Percentiles rank a stretch among this genome's conserved stretches.
Evolutionary conservation across 257 asterid genomes (phyloP).

Genomic region (Penstemon eatonii): DNA sequence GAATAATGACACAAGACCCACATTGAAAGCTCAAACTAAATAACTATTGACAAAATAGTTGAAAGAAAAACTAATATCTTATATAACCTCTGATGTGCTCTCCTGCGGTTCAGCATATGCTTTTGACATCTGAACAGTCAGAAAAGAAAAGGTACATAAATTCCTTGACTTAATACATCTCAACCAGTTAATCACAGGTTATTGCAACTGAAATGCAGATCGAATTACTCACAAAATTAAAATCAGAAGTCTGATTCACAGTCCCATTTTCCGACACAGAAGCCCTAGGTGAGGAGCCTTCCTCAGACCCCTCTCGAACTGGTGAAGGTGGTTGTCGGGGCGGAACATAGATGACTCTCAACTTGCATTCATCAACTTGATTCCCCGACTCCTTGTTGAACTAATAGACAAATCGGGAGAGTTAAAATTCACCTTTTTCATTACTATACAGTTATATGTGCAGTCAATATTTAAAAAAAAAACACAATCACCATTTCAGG

Average conservation of each 20-base stretch:
- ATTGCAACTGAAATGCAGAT: constrained; percentile 20
- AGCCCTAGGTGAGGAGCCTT: constrained; percentile 90
- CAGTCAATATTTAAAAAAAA: constrained; percentile 2
- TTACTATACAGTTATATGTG: neutral
- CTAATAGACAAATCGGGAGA: constrained; percentile 39
- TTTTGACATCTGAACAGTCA: constrained; percentile 49
- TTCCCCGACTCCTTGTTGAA: constrained; percentile 87
- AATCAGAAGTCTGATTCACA: constrained; percentile 59
- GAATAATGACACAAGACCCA: constrained; percentile 9
- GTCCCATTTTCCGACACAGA: constrained; percentile 86
- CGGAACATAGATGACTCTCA: constrained; percentile 78
- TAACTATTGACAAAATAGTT: neutral
- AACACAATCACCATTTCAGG: constrained; percentile 69
- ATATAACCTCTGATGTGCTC: constrained; percentile 65
- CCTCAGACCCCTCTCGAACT: constrained; percentile 92
- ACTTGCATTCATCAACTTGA: constrained; percentile 83
- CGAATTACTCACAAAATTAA: constrained; percentile 53
- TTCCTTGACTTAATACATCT: neutral
- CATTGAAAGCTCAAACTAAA: neutral
- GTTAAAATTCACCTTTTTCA: constrained; percentile 3
- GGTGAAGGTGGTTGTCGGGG: constrained; percentile 93
- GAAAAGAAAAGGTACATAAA: constrained; percentile 13
- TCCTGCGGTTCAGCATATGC: constrained; percentile 60
- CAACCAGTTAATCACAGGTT: neutral
- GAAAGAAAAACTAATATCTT: neutral